These are phyloP conservation scores for Xanthoconium stramineum DNA, from an alignment of 768 basidiomycete species.

Conservation along the genomic window DNA sequence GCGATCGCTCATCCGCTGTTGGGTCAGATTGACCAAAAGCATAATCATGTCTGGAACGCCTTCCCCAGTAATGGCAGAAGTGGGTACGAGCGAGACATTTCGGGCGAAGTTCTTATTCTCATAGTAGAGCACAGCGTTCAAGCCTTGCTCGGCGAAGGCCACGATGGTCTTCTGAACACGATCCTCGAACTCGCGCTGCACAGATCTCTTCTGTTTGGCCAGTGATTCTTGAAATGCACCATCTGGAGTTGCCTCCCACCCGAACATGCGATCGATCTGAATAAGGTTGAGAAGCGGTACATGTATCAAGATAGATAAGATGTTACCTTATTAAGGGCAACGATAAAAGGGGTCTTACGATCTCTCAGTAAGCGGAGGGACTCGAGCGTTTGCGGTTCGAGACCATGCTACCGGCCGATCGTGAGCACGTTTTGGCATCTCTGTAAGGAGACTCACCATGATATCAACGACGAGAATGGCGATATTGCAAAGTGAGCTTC, in stretches of 20 bases:
- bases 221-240: conserved; percentile 91
- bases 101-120: conserved; percentile 94
- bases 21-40: conserved; percentile 94
- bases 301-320: conserved; percentile 1
- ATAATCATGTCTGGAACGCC: conserved; percentile 99
- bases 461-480: conserved; percentile 99
- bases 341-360: conserved; percentile 97
- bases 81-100: conserved; percentile 95
- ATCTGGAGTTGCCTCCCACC: conserved; percentile 89
- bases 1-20: conserved; percentile 95
- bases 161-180: conserved; percentile 80
- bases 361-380: conserved; percentile 89
- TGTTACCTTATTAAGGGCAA: conserved; percentile 90
- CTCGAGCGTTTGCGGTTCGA: conserved; percentile 98
- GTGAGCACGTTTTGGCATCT: not conserved
- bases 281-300: conserved; percentile 6
- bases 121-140: conserved; percentile 95
- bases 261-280: conserved; percentile 96
- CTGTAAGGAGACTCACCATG: conserved; percentile 54
- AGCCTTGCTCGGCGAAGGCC: conserved; percentile 96
- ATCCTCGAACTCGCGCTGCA: conserved; percentile 91
- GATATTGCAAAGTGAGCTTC: conserved; percentile 97
- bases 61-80: conserved; percentile 97
- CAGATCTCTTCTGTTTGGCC: conserved; percentile 70
- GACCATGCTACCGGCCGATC: conserved; percentile 67